phyloP scores from a whole-genome alignment of 2,329 filamentous ascomycete genomes.

The Keithomyces neogunnii region DNA sequence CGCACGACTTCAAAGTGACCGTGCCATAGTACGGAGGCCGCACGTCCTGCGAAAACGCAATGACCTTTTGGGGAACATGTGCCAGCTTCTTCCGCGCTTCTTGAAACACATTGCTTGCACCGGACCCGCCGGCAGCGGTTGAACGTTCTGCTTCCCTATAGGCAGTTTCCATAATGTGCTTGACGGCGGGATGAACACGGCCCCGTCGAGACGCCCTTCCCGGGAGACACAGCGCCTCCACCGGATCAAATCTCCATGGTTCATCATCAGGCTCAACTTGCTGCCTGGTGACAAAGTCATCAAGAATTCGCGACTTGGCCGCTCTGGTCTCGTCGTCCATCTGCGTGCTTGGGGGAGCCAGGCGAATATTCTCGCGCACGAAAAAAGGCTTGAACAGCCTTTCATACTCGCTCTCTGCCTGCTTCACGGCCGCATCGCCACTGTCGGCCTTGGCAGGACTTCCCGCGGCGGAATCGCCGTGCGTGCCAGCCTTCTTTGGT shows the following conservation, averaged over 20 bases:
- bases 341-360: conserved; percentile 53
- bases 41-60: conserved; percentile 56
- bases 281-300: conserved; percentile 40
- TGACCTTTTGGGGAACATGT: conserved; percentile 52
- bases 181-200: conserved; percentile 42
- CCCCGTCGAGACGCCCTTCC: conserved; percentile 34
- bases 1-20: conserved; percentile 50
- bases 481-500: conserved; percentile 32
- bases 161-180: conserved; percentile 50
- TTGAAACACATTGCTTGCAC: conserved; percentile 22
- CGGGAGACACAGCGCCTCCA: conserved; percentile 37
- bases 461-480: conserved; percentile 17
- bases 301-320: conserved; percentile 42
- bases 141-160: conserved; percentile 37
- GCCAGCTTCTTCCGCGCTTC: conserved; percentile 33
- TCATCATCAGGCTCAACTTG: conserved; percentile 28
- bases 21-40: conserved; percentile 67
- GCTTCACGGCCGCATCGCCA: conserved; percentile 9
- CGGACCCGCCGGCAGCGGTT: conserved; percentile 26
- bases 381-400: conserved; percentile 76
- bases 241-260: conserved; percentile 35
- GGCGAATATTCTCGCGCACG: conserved; percentile 60
- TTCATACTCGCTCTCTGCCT: conserved; percentile 47
- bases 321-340: conserved; percentile 49
- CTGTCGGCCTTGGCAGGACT: conserved; percentile 20